These are phyloP conservation scores for Ilex aquifolium DNA, from an alignment of 257 asterid genomes.

Conservation along the genomic window DNA sequence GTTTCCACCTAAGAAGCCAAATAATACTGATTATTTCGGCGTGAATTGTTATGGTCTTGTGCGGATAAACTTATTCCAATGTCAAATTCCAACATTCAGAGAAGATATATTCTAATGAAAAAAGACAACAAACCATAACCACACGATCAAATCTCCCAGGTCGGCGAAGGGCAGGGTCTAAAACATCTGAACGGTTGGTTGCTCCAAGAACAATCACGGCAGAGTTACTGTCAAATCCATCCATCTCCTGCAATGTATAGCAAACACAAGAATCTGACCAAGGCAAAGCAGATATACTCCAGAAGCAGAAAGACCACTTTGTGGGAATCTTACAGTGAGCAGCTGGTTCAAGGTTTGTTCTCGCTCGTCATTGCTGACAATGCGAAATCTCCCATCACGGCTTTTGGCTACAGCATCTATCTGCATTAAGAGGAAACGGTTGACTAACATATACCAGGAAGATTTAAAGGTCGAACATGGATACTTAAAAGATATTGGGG, in stretches of 20 bases:
- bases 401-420: constrained; percentile 99
- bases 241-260: constrained; percentile 82
- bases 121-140: constrained; percentile 53
- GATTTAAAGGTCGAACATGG: constrained; percentile 9
- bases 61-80: background rate
- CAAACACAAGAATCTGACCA: constrained; percentile 21
- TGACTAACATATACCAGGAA: constrained; percentile 4
- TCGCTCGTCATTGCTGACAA: constrained; percentile 95
- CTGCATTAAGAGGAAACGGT: constrained; percentile 35
- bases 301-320: constrained; percentile 6
- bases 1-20: constrained; percentile 73
- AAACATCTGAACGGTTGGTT: constrained; percentile 92
- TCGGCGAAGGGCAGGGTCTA: constrained; percentile 97
- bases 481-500: constrained; percentile 8
- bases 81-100: constrained; percentile 8
- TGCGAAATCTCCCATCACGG: constrained; percentile 91
- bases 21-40: constrained; percentile 13
- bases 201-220: constrained; percentile 99
- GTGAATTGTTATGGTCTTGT: constrained; percentile 6
- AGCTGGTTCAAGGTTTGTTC: constrained; percentile 97
- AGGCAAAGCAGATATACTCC: constrained; percentile 6
- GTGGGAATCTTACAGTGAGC: constrained; percentile 68
- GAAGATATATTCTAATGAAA: constrained; percentile 5
- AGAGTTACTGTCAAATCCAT: constrained; percentile 97
- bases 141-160: constrained; percentile 99